Evolutionary conservation across 176 grass and related monocot genomes (phyloP).

Genomic region (Panicum miliaceum): DNA sequence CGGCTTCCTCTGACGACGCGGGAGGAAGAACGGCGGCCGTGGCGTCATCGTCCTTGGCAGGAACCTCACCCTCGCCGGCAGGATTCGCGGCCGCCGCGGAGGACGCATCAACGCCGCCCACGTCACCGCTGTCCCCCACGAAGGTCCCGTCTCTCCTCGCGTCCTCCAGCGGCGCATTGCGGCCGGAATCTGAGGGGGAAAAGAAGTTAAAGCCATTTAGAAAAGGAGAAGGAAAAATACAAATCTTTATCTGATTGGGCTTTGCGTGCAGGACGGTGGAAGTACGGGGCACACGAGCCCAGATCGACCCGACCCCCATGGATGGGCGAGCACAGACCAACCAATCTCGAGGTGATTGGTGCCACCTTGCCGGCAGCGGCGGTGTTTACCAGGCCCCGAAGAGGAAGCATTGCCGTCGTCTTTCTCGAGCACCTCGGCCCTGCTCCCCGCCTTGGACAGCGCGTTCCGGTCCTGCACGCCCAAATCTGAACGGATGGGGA

Average conservation of each 20-base stretch:
- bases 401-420: constrained; percentile 28
- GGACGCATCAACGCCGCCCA: not conserved
- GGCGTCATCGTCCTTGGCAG: constrained; percentile 8
- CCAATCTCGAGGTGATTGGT: not conserved
- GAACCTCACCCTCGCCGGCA: constrained; percentile 18
- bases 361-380: too few relatives aligned
- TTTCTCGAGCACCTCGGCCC: constrained; percentile 45
- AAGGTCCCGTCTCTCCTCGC: constrained; percentile 31
- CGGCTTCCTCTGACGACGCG: constrained; percentile 36
- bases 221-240: not conserved
- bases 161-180: constrained; percentile 32
- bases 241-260: constrained; percentile 27
- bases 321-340: not conserved
- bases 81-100: not conserved
- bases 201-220: not conserved
- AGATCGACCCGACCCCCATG: not conserved
- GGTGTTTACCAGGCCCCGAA: constrained; percentile 25
- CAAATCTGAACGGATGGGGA: constrained; percentile 38
- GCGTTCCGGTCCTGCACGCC: not conserved
- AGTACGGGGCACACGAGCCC: not conserved
- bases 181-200: constrained; percentile 35
- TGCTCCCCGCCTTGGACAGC: constrained; percentile 44
- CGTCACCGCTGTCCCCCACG: constrained; percentile 12
- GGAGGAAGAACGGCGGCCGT: constrained; percentile 16
- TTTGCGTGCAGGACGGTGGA: constrained; percentile 29